Base-by-base conservation (phyloP, 192 early-diverging fungal species). In the Pilobolus umbonatus region DNA sequence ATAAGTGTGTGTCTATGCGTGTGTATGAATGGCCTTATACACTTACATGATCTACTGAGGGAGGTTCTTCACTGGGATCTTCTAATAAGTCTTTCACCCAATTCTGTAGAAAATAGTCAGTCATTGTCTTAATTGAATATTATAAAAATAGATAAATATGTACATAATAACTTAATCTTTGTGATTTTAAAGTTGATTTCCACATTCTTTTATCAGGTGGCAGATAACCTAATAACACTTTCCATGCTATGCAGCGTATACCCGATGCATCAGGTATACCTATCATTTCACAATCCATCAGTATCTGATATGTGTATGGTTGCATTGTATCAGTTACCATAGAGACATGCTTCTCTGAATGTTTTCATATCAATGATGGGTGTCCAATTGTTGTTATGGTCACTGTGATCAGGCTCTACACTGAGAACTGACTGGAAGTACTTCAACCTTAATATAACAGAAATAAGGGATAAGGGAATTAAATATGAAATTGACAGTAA, bases 211-310 rank as follows among this genome's bases (percentile, higher is more conserved):
- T 82, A 64, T 88, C 80, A 29, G 72, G 69, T 29, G 88, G 87
- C 30, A 87, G 36, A 62, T 87, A 86, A 19, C 85, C 76, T 31
- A 88, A 66, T 14, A 90, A 59, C 19, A 88, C 77, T 74, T 85
- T 89, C 87, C 87, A 89, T 38, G 76, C 80, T 38, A 55, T 72
- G 34, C 78, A 72, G 50, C 84, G 79, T 28, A 85, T 68, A 39
- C 79, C 75, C 5, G 75, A 63, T 54, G 80, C 76, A 55, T 89
- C 88, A n/a, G 87, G 87, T 46, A 89, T 86, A 15, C 87, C 87
- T 88, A 25, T 38, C n/a, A n/a, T 15, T 22, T 12, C 10, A 34
- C n/a, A 35, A 30, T 12, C 28, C 31, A 12, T 21, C 10, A 12
- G 50, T 34, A 4, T 9, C 25, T 9, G 22, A 42, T 19, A 29